Evolutionary conservation across 192 early-diverging fungal genomes (phyloP), one percentile per base, ranked within the genome.

Genomic region (Entomortierella lignicola): DNA sequence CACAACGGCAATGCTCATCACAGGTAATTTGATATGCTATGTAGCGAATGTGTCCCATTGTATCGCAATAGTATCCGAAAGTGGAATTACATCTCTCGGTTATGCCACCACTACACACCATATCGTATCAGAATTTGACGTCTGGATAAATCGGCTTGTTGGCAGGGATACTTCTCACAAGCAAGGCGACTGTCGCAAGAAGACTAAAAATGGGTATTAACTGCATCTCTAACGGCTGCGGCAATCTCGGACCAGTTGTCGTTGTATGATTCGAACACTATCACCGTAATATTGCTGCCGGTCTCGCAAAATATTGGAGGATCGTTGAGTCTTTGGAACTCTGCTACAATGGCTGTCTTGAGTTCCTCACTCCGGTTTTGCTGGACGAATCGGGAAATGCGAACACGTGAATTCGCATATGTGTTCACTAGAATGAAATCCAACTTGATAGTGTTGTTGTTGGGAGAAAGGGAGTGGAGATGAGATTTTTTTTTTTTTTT

Each of bases 341-440:
- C 59, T 8, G 59, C 59, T 47, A 27, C 59, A 23, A 60, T 60
- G 41, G 59, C 59, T 60, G 59, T 39, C 59, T 60, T 44, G 59
- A 44, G 59, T 15, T 60, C 59, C 37, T 60, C 59, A 26, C 2
- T 30, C 37, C 56, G 32, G 37, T 15, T 37, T 41, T 58, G 31
- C 20, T 58, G 56, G 4, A 6, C 20, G 17, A 20, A 58, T 58
- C 30, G 31, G 1, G 7, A 39, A 17, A 58, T 12, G 11, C 56
- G 56, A 3, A 58, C 56, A 11, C 31, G 31, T 39, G 56, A 37
- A 6, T 32, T 4, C 56, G 31, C 30, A 32, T 58, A 39, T 58
- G 56, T 58, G 56, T 41, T 58, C 17, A 41, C 30, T 32, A 58
- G 56, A n/a, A 58, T 41, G 56, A 58, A 58, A n/a, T 55, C 53